Base-by-base conservation (phyloP, 164 flowering plant species). In the Magnolia officinalis region DNA sequence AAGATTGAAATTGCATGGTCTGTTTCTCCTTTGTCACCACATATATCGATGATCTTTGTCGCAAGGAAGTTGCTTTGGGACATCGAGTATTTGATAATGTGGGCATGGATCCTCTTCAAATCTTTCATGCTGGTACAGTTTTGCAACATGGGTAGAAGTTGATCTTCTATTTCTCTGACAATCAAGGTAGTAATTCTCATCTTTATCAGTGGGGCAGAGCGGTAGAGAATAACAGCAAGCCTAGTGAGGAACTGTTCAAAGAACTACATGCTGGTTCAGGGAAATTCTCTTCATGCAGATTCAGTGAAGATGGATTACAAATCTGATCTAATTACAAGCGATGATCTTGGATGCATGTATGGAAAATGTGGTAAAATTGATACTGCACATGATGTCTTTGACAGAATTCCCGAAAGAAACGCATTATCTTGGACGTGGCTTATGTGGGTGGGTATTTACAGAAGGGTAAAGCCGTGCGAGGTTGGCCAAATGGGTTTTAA, bases 391-490 rank as follows among this genome's bases (percentile, higher is more conserved):
- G 20, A 3, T 4, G 86, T 91, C 84, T 94, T 94, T 61, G 91
- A 90, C 77, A 80, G 70, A 87, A 91, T 92, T 96, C 88, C 74
- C 68, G 84, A 87, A 4, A 89, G 89, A 82, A 90, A 92, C 79
- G 93, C 90, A 4, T 97, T 94, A 50, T 85, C 96, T 29, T 94
- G 96, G 97, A 94, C 98, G 45, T 37, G 16, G 77, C 92, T 63
- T 86, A 92, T 16, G 91, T 94, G 91, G 83, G 92, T 75, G 92
- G 89, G 50, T 84, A 82, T 65, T 74, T 90, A 74, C 83, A 78
- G 55, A 74, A 80, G 72, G 91, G 91, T 20, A 75, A 84, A 78
- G 84, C 90, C 50, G 71, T 76, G 0, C 84, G 86, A 8, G 86
- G 92, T 24, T 23, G 72, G 73, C 77, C 77, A 63, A 92, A 91